phyloP scores from a whole-genome alignment of 2,329 filamentous ascomycete species.

The Beauveria caledonica region DNA sequence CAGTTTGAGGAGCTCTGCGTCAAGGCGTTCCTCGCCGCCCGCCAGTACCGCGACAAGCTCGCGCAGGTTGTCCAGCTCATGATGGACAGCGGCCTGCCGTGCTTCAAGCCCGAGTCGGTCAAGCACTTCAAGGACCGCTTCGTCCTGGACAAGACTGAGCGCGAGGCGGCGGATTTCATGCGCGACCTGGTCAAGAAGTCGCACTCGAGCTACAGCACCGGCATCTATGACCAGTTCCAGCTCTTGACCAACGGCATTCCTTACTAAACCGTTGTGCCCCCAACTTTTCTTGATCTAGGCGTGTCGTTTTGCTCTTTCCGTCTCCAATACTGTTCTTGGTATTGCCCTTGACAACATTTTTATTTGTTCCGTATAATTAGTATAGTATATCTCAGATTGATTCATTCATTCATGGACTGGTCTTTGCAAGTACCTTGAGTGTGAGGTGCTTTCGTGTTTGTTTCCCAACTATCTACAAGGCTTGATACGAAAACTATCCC shows the following conservation, averaged over 20 bases:
- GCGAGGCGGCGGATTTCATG: conserved; percentile 94
- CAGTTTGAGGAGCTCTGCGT: conserved; percentile 96
- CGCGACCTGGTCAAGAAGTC: conserved; percentile 82
- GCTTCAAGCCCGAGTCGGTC: conserved; percentile 95
- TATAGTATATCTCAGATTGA: not conserved
- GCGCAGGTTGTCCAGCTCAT: conserved; percentile 86
- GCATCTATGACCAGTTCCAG: conserved; percentile 97
- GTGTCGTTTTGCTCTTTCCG: not conserved
- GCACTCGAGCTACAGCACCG: conserved; percentile 82
- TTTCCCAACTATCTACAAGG: too few species aligned
- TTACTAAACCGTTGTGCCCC: conserved; percentile 49
- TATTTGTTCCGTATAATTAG: not conserved
- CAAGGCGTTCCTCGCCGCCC: conserved; percentile 84
- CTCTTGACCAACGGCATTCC: conserved; percentile 95
- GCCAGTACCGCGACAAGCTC: conserved; percentile 82
- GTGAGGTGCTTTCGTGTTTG: too few species aligned
- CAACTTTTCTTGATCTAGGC: not conserved
- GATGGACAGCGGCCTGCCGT: conserved; percentile 92
- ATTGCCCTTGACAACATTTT: not conserved
- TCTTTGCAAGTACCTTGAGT: too few species aligned
- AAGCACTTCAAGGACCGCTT: conserved; percentile 89
- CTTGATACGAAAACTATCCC: not conserved
- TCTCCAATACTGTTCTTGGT: too few species aligned
- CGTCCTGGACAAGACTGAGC: conserved; percentile 81
- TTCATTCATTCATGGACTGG: not conserved